Conservation (phyloP, 163 green algal species). For the Scenedesmus sp. region DNA sequence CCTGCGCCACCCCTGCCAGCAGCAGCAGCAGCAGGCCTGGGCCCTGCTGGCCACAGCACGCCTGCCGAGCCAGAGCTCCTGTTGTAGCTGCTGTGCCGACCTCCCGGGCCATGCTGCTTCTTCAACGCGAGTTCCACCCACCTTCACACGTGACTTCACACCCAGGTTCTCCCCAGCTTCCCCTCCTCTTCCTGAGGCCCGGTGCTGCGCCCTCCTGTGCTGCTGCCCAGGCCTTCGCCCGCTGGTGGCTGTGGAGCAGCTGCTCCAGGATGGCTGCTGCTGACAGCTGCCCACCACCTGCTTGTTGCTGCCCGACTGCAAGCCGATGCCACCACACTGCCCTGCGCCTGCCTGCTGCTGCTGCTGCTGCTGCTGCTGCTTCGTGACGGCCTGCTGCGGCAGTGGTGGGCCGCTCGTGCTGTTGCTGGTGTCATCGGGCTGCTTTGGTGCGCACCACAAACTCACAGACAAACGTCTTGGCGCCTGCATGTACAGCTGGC, state of each 20-base stretch:
- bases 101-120: neutral
- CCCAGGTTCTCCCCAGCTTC: neutral
- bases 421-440: neutral
- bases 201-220: neutral
- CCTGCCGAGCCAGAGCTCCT: neutral
- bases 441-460: neutral
- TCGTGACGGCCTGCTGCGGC: neutral
- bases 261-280: constrained; percentile 20
- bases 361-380: neutral
- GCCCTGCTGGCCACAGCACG: neutral
- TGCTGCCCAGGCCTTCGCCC: neutral
- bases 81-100: neutral
- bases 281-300: constrained; percentile 5
- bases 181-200: neutral
- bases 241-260: constrained; percentile 2
- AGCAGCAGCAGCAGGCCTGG: neutral
- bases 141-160: neutral
- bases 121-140: neutral
- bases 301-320: neutral
- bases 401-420: too few relatives aligned
- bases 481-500: neutral
- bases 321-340: neutral
- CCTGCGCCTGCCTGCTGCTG: neutral
- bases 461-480: neutral
- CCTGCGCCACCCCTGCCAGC: neutral